These are phyloP conservation scores for Salvia miltiorrhiza DNA, from an alignment of 257 asterid genomes.

Conservation along the genomic window DNA sequence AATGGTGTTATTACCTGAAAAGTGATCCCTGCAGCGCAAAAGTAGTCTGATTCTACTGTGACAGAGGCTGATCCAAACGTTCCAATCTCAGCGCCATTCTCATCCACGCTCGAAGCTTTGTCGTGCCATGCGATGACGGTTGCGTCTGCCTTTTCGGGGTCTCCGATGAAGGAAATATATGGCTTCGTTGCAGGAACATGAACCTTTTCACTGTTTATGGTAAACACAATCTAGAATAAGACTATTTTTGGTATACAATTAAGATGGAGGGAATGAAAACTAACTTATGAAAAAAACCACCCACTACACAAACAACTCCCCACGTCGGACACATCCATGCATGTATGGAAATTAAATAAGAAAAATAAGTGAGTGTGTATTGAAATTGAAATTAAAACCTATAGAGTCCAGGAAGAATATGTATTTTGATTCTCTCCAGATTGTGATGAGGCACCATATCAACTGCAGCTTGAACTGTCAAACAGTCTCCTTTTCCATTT, in stretches of 20 bases:
- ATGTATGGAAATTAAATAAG: not conserved
- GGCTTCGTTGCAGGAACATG: slow-evolving; percentile 49
- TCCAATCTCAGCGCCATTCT: slow-evolving; percentile 30
- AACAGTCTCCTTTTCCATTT: slow-evolving; percentile 48
- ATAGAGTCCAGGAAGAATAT: slow-evolving; percentile 56
- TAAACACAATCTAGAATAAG: no score
- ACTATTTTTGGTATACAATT: no score
- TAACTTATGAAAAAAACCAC: not conserved
- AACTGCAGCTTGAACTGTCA: slow-evolving; percentile 63
- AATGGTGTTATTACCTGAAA: slow-evolving; percentile 56
- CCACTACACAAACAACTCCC: not conserved
- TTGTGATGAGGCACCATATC: slow-evolving; percentile 49
- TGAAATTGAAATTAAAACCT: slow-evolving; percentile 40
- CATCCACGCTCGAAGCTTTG: slow-evolving; percentile 48
- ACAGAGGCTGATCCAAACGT: slow-evolving; percentile 55
- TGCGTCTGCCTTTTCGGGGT: slow-evolving; percentile 9
- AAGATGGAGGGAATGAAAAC: no score
- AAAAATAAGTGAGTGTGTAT: not conserved
- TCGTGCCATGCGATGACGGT: slow-evolving; percentile 54
- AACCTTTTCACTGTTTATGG: slow-evolving; percentile 77
- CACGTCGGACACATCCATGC: not conserved
- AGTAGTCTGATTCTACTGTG: slow-evolving; percentile 50
- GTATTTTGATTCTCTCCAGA: slow-evolving; percentile 39
- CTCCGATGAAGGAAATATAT: slow-evolving; percentile 61
- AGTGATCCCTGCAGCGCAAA: slow-evolving; percentile 57